A percentile compares a stretch with the other conserved stretches of the same genome.
phyloP scores from a whole-genome alignment of 2,329 filamentous ascomycete genomes.

The Ceratocystiopsis sp. region DNA sequence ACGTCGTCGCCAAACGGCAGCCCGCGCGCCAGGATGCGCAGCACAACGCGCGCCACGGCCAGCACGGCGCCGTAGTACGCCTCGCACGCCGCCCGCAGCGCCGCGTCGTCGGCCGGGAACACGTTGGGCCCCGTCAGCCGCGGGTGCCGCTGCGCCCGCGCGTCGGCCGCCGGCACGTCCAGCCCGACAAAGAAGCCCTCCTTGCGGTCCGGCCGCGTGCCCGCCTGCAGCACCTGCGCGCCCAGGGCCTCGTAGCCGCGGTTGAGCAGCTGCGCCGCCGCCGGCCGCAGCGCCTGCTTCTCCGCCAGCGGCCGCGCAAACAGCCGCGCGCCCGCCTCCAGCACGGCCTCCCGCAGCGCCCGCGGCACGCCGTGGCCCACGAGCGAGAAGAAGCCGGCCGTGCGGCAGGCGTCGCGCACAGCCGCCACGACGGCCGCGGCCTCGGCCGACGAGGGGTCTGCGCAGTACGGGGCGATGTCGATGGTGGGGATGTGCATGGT shows the following conservation, averaged over 20 bases:
- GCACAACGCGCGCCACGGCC: slow-evolving; percentile 21
- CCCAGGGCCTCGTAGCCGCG: slow-evolving; percentile 32
- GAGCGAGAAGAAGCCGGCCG: slow-evolving; percentile 15
- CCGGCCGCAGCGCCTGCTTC: slow-evolving; percentile 23
- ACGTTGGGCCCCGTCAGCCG: slow-evolving; percentile 23
- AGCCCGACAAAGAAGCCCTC: slow-evolving; percentile 26
- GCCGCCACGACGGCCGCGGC: slow-evolving; percentile 15
- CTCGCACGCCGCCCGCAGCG: slow-evolving; percentile 22
- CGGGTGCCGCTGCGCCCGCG: slow-evolving; percentile 20
- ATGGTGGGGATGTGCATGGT: slow-evolving; percentile 19
- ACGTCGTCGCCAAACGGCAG: slow-evolving; percentile 23
- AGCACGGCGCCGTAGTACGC: slow-evolving; percentile 23
- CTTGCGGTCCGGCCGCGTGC: slow-evolving; percentile 28
- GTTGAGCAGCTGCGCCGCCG: slow-evolving; percentile 14
- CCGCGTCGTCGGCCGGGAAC: slow-evolving; percentile 12
- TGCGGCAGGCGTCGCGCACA: slow-evolving; percentile 17
- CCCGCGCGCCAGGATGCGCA: slow-evolving; percentile 24
- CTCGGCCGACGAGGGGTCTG: slow-evolving; percentile 13
- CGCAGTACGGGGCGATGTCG: slow-evolving; percentile 17
- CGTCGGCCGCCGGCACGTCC: slow-evolving; percentile 16
- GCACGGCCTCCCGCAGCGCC: slow-evolving; percentile 9
- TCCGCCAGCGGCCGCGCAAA: slow-evolving; percentile 29
- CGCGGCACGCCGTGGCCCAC: slow-evolving; percentile 14
- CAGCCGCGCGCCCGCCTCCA: slow-evolving; percentile 21
- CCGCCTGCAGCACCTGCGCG: slow-evolving; percentile 26